Evolutionary conservation across 345 rosid genomes (phyloP).

Genomic region (Corchorus capsularis): DNA sequence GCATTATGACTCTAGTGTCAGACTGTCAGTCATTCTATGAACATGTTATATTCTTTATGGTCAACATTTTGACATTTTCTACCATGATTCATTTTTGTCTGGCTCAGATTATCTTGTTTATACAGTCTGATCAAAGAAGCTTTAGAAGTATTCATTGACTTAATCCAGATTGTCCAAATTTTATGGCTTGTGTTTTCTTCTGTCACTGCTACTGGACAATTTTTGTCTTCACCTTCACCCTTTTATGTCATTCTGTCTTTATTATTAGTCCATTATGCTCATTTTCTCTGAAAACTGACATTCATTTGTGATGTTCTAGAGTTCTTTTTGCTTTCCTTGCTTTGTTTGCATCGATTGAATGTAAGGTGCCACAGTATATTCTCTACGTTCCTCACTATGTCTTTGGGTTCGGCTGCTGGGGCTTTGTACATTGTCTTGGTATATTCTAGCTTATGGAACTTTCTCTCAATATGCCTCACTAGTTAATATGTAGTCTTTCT

Average conservation of each 20-base stretch:
- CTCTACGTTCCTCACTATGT: neutral
- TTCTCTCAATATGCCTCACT: slow-evolving; percentile 10
- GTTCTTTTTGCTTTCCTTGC: neutral
- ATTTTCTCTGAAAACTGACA: neutral
- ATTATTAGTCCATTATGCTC: neutral
- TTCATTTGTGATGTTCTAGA: neutral
- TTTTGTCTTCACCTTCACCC: neutral
- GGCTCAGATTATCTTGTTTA: slow-evolving; percentile 1
- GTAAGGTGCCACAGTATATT: neutral
- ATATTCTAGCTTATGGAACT: slow-evolving; percentile 4
- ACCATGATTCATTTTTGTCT: neutral
- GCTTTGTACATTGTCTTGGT: neutral
- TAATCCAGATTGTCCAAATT: neutral
- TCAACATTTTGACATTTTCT: slow-evolving; percentile 7
- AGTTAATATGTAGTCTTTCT: neutral
- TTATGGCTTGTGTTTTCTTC: neutral
- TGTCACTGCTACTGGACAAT: neutral
- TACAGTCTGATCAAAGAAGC: neutral
- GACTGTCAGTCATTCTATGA: neutral
- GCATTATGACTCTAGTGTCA: neutral
- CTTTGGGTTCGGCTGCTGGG: neutral
- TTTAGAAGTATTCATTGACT: neutral
- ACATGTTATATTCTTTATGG: neutral
- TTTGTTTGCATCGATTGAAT: neutral
- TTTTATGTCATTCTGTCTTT: neutral